Percentiles rank a stretch among this genome's conserved stretches.
Conservation (phyloP, 352 stramenopile species). For the Pythium rishiriense region DNA sequence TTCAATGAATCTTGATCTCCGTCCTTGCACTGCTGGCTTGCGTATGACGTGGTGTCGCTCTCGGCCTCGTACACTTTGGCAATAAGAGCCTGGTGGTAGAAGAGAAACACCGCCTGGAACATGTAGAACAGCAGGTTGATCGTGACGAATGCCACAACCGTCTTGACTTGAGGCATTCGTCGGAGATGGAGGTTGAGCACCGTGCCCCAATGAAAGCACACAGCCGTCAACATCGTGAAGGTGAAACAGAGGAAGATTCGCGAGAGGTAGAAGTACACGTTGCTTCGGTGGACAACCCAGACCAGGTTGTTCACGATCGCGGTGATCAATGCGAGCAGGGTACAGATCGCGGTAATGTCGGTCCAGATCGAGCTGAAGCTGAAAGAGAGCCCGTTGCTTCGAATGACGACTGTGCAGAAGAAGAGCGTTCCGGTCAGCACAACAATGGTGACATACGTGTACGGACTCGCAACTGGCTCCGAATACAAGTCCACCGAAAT, state of each 20-base stretch:
- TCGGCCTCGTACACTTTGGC: constrained; percentile 71
- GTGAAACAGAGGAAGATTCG: constrained; percentile 80
- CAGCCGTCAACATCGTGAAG: constrained; percentile 87
- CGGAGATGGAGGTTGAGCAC: constrained; percentile 78
- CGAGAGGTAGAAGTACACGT: constrained; percentile 84
- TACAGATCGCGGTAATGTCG: constrained; percentile 85
- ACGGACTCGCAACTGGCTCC: constrained; percentile 68
- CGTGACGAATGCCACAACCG: constrained; percentile 59
- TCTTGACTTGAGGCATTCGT: constrained; percentile 70
- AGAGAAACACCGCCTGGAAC: constrained; percentile 73
- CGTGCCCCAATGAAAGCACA: constrained; percentile 88
- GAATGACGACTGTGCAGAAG: constrained; percentile 84
- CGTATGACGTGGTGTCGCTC: constrained; percentile 62
- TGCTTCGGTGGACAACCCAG: constrained; percentile 70
- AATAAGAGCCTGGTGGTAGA: constrained; percentile 71
- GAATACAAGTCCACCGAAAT: constrained; percentile 73
- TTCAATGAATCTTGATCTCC: constrained; percentile 43
- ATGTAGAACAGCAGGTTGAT: constrained; percentile 82
- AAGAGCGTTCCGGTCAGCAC: constrained; percentile 78
- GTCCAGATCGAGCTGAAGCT: constrained; percentile 86
- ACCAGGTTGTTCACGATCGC: constrained; percentile 84
- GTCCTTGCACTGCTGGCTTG: constrained; percentile 81
- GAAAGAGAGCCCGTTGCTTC: constrained; percentile 80
- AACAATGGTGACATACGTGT: constrained; percentile 89
- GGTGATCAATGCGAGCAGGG: constrained; percentile 67